Base-by-base conservation (phyloP, 257 asterid species). In the Nicotiana benthamiana region DNA sequence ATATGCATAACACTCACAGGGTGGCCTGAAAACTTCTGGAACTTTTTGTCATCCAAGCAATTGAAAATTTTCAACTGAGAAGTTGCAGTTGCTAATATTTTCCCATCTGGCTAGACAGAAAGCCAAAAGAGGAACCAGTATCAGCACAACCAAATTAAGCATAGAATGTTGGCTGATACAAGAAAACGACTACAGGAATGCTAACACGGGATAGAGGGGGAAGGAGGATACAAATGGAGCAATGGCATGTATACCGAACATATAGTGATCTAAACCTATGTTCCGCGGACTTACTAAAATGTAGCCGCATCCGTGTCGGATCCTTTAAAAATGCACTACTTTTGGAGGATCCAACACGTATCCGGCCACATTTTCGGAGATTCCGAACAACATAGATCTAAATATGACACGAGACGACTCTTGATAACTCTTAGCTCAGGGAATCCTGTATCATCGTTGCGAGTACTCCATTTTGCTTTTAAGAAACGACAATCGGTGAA, bases 1-100 rank as follows among this genome's bases (percentile, higher is more conserved):
- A 82, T 82, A 43, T 65, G 36, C 84, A 65, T 28, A 84, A 83
- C 67, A 87, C 98, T 90, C 86, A 95, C 99, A 18, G 99, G 98
- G 83, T 95, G 99, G 83, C 99, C 99, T 18, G 98, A 89, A 86
- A 93, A 95, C 81, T 89, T 95, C 83, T 92, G 97, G 83, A 95
- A 80, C 88, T 89, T 95, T 90, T 90, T 91, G 81, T 87, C 91
- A 76, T 87, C 90, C 46, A 87, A 79, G 70, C 85, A 87, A 84
- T 89, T 89, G 87, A 92, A 85, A 77, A 95, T 84, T 90, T 91
- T 95, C 85, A 95, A 60, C 82, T 91, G 95, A 86, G 91, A 92
- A 13, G 93, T 90, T 4, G 97, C 97, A 60, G 97, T 86, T 68
- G 97, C 98, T 85, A 93, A 66, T 86, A 80, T 82, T 75, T 85